phyloP scores from a whole-genome alignment of 805 yeast genomes.

The Lipomyces oligophaga region DNA sequence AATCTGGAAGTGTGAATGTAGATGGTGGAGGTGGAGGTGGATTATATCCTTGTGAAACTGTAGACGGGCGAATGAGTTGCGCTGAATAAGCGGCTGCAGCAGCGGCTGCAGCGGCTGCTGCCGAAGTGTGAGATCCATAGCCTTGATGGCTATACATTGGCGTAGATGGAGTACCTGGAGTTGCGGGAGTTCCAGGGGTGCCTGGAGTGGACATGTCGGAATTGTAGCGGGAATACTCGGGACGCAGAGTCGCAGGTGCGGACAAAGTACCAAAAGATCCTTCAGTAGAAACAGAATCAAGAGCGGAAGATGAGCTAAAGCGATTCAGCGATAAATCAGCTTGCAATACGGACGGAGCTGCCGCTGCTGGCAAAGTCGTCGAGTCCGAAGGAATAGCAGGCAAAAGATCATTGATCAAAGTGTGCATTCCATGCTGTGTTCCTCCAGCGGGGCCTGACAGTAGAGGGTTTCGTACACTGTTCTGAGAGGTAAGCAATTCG shows the following conservation, averaged over 20 bases:
- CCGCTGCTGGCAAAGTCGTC: constrained; percentile 19
- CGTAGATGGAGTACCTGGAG: constrained; percentile 6
- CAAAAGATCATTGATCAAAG: no score
- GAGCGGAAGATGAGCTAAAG: no score
- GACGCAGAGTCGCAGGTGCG: no score
- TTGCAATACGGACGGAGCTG: constrained; percentile 22
- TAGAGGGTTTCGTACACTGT: no score
- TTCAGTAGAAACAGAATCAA: no score
- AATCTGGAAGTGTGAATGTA: constrained; percentile 37
- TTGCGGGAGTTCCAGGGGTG: constrained; percentile 16
- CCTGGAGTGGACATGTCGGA: constrained; percentile 13
- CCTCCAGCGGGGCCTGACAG: no score
- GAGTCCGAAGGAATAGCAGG: constrained; percentile 17
- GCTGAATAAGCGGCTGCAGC: constrained; percentile 7
- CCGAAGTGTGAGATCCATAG: constrained; percentile 1
- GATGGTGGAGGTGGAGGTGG: constrained; percentile 38
- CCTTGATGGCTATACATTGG: constrained; percentile 1
- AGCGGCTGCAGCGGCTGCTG: constrained; percentile 6
- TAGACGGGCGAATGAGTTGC: constrained; percentile 12
- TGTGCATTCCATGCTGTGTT: no score
- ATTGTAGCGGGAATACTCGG: constrained; percentile 11
- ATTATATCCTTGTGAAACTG: constrained; percentile 25
- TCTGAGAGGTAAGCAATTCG: constrained; percentile 30
- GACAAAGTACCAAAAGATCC: background rate
- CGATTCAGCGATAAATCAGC: constrained; percentile 11